These are phyloP conservation scores for Botrytis elliptica DNA, from an alignment of 2,329 filamentous ascomycete genomes.

Conservation along the genomic window DNA sequence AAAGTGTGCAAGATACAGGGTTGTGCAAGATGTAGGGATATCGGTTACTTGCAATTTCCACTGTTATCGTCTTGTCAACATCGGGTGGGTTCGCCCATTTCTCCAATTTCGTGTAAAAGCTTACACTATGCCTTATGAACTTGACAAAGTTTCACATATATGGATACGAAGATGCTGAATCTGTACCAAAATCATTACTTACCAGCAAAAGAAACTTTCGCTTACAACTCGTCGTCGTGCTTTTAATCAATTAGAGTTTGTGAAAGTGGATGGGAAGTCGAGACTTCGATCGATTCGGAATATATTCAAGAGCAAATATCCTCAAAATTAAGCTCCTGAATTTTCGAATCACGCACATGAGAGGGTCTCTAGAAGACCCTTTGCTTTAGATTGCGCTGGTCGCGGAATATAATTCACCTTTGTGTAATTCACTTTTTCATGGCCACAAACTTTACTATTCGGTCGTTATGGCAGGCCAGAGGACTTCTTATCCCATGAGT, in stretches of 20 bases:
- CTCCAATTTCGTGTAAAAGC: neutral
- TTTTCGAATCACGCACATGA: neutral
- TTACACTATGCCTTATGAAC: neutral
- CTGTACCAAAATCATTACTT: neutral
- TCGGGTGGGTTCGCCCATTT: neutral
- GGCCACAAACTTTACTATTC: neutral
- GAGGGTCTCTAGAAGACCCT: neutral
- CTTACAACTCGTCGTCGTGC: neutral
- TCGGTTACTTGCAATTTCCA: neutral
- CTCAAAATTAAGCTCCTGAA: neutral
- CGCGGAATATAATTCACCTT: neutral
- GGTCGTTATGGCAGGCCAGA: neutral
- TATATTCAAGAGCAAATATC: neutral
- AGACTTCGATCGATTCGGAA: neutral
- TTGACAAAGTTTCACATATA: neutral
- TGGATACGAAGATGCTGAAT: neutral
- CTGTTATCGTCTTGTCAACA: neutral
- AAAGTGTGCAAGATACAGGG: no score
- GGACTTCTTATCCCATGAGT: neutral
- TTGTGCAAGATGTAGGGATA: no score
- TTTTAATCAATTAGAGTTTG: constrained; percentile 4
- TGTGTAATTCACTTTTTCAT: neutral
- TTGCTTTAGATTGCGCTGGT: neutral
- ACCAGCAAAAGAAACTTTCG: neutral
- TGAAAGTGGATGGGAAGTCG: constrained; percentile 1